A percentile compares a stretch with the other conserved stretches of the same genome.
These are phyloP conservation scores for Quillaja saponaria DNA, from an alignment of 306 rosid species.

Conservation along the genomic window DNA sequence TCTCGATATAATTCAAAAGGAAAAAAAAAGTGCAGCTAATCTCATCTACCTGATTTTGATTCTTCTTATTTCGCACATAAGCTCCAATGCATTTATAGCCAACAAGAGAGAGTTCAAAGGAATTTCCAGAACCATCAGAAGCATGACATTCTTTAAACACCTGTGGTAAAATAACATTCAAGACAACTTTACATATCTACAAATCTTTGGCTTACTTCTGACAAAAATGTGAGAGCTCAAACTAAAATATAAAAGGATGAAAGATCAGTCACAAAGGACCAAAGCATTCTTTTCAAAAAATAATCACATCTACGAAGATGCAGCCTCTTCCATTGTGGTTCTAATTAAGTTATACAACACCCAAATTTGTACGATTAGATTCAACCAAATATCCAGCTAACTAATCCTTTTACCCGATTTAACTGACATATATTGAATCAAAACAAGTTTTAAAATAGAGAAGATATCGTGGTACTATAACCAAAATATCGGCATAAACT, in stretches of 20 bases:
- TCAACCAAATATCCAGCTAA: background rate
- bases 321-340: background rate
- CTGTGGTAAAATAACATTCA: constrained; percentile 39
- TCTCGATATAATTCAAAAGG: no score
- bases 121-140: constrained; percentile 60
- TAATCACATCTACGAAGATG: constrained; percentile 7
- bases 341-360: background rate
- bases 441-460: constrained; percentile 2
- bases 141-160: constrained; percentile 65
- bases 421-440: constrained; percentile 3
- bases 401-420: background rate
- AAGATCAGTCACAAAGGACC: background rate
- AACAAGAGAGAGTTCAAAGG: constrained; percentile 83
- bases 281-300: background rate
- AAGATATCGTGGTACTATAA: no score
- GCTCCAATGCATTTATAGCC: constrained; percentile 96
- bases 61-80: constrained; percentile 85
- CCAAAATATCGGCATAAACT: constrained; percentile 1
- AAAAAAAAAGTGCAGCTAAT: background rate
- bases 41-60: constrained; percentile 84
- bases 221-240: background rate
- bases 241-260: background rate
- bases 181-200: background rate
- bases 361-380: constrained; percentile 8
- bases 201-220: background rate